These are phyloP conservation scores for Talaromyces ruber DNA, from an alignment of 495 filamentous ascomycete species.

Conservation along the genomic window DNA sequence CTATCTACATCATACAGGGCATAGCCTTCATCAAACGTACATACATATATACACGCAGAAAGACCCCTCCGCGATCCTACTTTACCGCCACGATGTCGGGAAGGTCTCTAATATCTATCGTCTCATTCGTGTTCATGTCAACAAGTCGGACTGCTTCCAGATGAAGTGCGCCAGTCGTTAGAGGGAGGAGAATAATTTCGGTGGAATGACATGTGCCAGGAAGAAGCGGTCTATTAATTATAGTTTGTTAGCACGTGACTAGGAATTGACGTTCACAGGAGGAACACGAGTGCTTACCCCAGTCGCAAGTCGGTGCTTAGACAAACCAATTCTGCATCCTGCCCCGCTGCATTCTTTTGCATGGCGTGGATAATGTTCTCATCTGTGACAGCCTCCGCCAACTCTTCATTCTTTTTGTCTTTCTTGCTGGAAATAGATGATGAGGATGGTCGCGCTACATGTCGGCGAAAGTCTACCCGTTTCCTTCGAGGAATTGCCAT, in stretches of 20 bases:
- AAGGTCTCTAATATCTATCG: conserved; percentile 72
- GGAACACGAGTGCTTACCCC: conserved; percentile 48
- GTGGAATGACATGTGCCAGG: conserved; percentile 71
- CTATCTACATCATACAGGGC: background rate
- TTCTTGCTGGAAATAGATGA: conserved; percentile 33
- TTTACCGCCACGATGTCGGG: conserved; percentile 59
- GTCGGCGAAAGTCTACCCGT: conserved; percentile 54
- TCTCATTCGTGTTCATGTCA: conserved; percentile 73
- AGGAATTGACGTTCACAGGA: background rate
- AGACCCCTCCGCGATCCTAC: conserved; percentile 12
- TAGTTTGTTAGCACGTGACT: conserved; percentile 6
- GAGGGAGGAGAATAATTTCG: conserved; percentile 70
- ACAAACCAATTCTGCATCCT: conserved; percentile 66
- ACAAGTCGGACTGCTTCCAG: conserved; percentile 76
- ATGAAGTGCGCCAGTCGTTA: conserved; percentile 64
- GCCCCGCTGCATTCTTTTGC: conserved; percentile 65
- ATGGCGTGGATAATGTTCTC: conserved; percentile 77
- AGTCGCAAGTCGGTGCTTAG: conserved; percentile 77
- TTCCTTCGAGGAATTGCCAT: conserved; percentile 72
- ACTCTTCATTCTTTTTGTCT: conserved; percentile 36
- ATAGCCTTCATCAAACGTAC: background rate
- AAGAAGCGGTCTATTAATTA: conserved; percentile 49
- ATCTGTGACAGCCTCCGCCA: conserved; percentile 76
- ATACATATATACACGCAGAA: background rate
- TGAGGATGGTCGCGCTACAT: conserved; percentile 39